Conservation (phyloP, 2,329 filamentous ascomycete species). For the Raffaelea ambrosiae region DNA sequence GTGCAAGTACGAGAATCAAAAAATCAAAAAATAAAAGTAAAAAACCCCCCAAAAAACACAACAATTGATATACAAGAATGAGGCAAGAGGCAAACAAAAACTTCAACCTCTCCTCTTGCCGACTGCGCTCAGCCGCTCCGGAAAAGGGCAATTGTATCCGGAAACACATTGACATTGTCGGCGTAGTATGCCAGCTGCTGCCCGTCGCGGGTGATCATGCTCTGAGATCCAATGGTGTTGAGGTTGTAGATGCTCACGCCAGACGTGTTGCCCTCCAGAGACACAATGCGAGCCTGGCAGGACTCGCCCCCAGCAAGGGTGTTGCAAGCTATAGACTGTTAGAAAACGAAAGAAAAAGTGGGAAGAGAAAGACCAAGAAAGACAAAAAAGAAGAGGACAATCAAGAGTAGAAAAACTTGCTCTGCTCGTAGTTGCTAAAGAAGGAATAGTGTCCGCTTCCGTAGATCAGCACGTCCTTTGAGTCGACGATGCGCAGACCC, state of each 20-base stretch:
- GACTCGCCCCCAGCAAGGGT: conserved; percentile 30
- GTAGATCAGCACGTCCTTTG: conserved; percentile 47
- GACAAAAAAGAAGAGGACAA: neutral
- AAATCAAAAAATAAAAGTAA: no score
- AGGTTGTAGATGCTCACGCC: conserved; percentile 33
- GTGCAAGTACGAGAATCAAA: no score
- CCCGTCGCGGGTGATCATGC: conserved; percentile 30
- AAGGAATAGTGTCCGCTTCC: conserved; percentile 61
- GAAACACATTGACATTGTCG: conserved; percentile 30
- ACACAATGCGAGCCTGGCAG: conserved; percentile 38
- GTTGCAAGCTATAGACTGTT: conserved; percentile 26
- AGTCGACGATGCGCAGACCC: conserved; percentile 54
- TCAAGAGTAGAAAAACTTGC: neutral
- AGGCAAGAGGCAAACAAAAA: no score
- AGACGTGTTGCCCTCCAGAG: conserved; percentile 17
- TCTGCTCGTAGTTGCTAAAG: conserved; percentile 54
- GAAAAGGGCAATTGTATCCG: conserved; percentile 22
- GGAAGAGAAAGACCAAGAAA: neutral
- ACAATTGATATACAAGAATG: neutral
- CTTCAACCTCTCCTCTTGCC: no score
- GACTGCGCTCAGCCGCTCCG: conserved; percentile 1
- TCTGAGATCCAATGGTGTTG: conserved; percentile 33
- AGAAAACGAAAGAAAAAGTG: neutral
- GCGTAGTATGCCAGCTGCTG: conserved; percentile 23
- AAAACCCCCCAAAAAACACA: no score